These are phyloP conservation scores for Cryptomeria japonica DNA, from an alignment of 75 land plant genomes.

Conservation along the genomic window DNA sequence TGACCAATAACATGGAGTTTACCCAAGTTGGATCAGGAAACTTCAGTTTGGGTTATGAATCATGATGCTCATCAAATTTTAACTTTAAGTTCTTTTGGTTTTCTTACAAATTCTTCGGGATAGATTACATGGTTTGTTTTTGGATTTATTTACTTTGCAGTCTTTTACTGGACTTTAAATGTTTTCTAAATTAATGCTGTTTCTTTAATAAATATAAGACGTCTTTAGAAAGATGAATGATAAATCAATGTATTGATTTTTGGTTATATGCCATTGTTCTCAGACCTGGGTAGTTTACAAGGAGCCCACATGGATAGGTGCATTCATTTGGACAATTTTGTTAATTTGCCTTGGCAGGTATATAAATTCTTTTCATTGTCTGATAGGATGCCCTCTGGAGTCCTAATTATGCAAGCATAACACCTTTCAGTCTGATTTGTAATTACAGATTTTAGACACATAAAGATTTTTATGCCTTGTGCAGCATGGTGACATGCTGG, in stretches of 20 bases:
- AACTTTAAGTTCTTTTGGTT: background rate
- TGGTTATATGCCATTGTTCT: background rate
- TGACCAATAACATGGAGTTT: background rate
- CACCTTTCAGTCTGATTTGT: background rate
- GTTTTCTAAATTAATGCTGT: background rate
- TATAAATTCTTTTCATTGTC: background rate
- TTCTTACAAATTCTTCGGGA: background rate
- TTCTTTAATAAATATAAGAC: background rate
- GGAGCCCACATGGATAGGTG: constrained; percentile 22
- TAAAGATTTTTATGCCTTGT: background rate
- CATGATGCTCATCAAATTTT: too few relatives aligned
- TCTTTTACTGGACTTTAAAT: background rate
- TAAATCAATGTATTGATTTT: background rate
- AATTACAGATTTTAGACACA: background rate
- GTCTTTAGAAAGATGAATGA: background rate
- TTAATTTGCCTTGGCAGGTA: constrained; percentile 45
- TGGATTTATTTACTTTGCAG: background rate
- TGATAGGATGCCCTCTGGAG: background rate
- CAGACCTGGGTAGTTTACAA: constrained; percentile 43
- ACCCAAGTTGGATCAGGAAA: background rate
- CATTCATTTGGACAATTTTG: constrained; percentile 34
- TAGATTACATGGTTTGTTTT: background rate
- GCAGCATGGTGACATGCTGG: constrained; percentile 34
- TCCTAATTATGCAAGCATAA: too few relatives aligned
- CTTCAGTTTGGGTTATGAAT: background rate